Evolutionary conservation across 306 rosid genomes (phyloP).

Genomic region (Lithocarpus polystachyus): DNA sequence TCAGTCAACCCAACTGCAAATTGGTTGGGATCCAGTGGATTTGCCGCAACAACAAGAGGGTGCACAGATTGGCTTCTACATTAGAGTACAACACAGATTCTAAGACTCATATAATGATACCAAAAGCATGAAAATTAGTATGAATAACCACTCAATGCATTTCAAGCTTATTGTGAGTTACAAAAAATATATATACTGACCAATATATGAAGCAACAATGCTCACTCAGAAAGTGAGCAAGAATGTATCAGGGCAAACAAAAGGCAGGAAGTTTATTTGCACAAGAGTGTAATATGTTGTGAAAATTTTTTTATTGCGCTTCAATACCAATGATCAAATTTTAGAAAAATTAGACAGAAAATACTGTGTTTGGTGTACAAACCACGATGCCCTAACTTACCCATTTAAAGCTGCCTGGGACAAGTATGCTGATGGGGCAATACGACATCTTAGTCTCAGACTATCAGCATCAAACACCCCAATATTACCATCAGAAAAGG

Average conservation of each 20-base stretch:
- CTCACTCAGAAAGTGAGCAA: too few species aligned
- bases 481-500: constrained; percentile 69
- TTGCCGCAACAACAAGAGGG: constrained; percentile 71
- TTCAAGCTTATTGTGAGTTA: constrained; percentile 11
- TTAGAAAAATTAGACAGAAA: background rate
- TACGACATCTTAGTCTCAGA: constrained; percentile 73
- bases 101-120: background rate
- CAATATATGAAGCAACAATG: background rate
- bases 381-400: constrained; percentile 38
- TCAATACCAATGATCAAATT: background rate
- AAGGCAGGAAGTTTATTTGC: too few species aligned
- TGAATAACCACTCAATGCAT: background rate
- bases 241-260: too few species aligned
- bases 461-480: constrained; percentile 85
- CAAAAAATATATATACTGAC: background rate
- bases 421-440: constrained; percentile 66
- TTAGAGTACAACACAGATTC: background rate
- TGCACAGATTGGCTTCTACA: constrained; percentile 60
- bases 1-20: constrained; percentile 72
- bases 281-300: background rate
- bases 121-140: background rate
- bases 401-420: constrained; percentile 50
- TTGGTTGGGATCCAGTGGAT: constrained; percentile 73
- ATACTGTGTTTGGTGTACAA: background rate
- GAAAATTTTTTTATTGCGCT: background rate